Evolutionary conservation across 2,329 filamentous ascomycete species (phyloP).

Genomic region (Cercospora sp.): DNA sequence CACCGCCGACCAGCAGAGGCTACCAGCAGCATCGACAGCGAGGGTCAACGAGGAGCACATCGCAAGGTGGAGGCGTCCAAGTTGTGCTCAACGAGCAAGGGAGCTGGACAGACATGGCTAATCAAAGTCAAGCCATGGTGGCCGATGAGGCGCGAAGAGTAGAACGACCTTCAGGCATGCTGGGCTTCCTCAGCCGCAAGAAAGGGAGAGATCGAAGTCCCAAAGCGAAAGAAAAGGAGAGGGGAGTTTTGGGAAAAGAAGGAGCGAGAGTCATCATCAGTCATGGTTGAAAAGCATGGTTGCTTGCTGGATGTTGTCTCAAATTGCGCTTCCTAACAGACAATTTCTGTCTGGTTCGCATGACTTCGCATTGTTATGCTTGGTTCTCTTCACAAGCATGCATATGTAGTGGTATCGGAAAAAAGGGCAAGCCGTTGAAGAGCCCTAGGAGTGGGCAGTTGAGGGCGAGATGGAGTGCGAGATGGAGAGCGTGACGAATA

Average conservation of each 20-base stretch:
- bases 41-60: constrained; percentile 69
- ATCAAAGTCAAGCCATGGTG: constrained; percentile 74
- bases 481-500: neutral
- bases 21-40: constrained; percentile 47
- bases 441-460: neutral
- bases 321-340: neutral
- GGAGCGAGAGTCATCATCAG: constrained; percentile 67
- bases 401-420: neutral
- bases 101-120: constrained; percentile 87
- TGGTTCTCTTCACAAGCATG: neutral
- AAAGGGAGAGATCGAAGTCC: constrained; percentile 89
- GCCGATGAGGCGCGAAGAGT: constrained; percentile 50
- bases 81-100: constrained; percentile 86
- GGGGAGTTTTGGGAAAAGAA: constrained; percentile 91
- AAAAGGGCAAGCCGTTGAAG: neutral
- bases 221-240: constrained; percentile 75
- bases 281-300: constrained; percentile 23
- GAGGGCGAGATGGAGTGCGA: neutral
- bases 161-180: constrained; percentile 71
- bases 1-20: constrained; percentile 16
- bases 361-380: neutral
- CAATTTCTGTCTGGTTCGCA: neutral
- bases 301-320: neutral
- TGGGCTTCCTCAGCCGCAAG: constrained; percentile 85
- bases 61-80: constrained; percentile 80